Evolutionary conservation across 202 grass and related monocot genomes (phyloP).

Genomic region (Brachypodium distachyon): DNA sequence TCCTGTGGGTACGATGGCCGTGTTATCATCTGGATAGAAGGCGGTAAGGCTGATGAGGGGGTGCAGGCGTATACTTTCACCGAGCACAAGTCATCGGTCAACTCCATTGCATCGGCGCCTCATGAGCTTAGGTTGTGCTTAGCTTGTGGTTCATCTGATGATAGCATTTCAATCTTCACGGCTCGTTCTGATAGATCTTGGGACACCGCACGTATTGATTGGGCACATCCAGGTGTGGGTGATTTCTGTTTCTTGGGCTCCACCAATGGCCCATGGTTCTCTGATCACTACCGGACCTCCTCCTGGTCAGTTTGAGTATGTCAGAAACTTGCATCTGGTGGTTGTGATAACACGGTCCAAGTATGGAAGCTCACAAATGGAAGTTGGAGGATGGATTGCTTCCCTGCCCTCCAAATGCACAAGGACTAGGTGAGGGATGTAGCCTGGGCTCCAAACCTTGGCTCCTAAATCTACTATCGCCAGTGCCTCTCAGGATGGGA

Average conservation of each 20-base stretch:
- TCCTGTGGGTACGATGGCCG: neutral
- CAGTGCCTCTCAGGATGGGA: slow-evolving; percentile 75
- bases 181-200: slow-evolving; percentile 62
- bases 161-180: slow-evolving; percentile 73
- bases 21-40: neutral
- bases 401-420: slow-evolving; percentile 34
- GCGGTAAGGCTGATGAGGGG: neutral
- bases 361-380: slow-evolving; percentile 44
- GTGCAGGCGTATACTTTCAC: slow-evolving; percentile 35
- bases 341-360: slow-evolving; percentile 36
- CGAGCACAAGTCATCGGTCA: slow-evolving; percentile 80
- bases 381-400: slow-evolving; percentile 37
- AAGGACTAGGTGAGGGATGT: slow-evolving; percentile 48
- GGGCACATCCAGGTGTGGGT: slow-evolving; percentile 58
- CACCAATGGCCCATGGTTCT: slow-evolving; percentile 23
- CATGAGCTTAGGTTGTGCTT: slow-evolving; percentile 70
- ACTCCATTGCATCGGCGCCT: slow-evolving; percentile 77
- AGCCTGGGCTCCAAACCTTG: slow-evolving; percentile 41
- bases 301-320: slow-evolving; percentile 20
- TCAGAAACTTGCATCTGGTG: slow-evolving; percentile 42
- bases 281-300: slow-evolving; percentile 7
- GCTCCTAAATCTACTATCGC: slow-evolving; percentile 38
- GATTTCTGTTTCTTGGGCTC: slow-evolving; percentile 36
- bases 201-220: slow-evolving; percentile 68
- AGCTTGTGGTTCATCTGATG: slow-evolving; percentile 76